Evolutionary conservation across 2,329 filamentous ascomycete genomes (phyloP).

Genomic region (Trichoderma sp.): DNA sequence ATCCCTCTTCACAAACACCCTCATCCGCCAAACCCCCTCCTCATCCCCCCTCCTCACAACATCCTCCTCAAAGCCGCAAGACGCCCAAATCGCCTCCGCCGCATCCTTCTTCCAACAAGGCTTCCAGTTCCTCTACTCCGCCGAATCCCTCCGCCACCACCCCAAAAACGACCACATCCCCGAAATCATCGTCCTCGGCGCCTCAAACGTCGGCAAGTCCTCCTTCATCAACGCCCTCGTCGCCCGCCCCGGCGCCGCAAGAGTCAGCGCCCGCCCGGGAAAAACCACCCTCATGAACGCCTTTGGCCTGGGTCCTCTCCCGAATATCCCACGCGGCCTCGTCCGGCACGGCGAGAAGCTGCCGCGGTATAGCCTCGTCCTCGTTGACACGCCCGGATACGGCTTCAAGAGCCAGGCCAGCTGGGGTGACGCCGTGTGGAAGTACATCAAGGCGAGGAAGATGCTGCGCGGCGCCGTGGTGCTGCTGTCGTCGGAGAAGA

Average conservation of each 20-base stretch:
- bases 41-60: conserved; percentile 16
- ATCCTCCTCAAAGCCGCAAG: conserved; percentile 21
- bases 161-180: conserved; percentile 50
- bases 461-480: conserved; percentile 52
- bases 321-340: conserved; percentile 28
- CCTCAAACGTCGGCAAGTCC: conserved; percentile 87
- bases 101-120: conserved; percentile 33
- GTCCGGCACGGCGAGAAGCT: conserved; percentile 36
- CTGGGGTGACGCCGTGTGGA: conserved; percentile 52
- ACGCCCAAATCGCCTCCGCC: conserved; percentile 28
- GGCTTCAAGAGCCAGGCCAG: conserved; percentile 44
- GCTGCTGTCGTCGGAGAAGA: conserved; percentile 52
- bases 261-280: conserved; percentile 50
- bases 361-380: conserved; percentile 46
- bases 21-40: conserved; percentile 21
- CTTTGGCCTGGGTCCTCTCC: conserved; percentile 50
- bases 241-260: conserved; percentile 45
- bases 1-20: conserved; percentile 20
- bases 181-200: conserved; percentile 74
- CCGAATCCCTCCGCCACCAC: conserved; percentile 46
- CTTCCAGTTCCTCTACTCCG: conserved; percentile 48
- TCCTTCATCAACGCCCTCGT: conserved; percentile 81
- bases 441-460: conserved; percentile 47
- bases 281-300: conserved; percentile 55
- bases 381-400: conserved; percentile 53